Evolutionary conservation across 495 filamentous ascomycete genomes (phyloP), one percentile per base, ranked within the genome.

Genomic region (Annulohypoxylon nitens): DNA sequence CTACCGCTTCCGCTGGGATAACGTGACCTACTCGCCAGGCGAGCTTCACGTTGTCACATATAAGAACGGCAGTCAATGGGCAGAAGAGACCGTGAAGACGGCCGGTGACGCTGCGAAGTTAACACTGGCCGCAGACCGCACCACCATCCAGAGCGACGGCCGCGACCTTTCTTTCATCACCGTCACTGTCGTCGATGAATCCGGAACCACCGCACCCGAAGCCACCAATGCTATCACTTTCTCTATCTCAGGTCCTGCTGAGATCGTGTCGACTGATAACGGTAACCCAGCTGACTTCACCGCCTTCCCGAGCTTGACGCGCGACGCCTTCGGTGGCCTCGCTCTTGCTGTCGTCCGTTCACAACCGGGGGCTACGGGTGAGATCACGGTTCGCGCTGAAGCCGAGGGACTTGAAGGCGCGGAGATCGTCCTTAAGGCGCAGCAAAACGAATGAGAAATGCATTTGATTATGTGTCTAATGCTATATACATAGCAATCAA

Each of bases 1-100:
- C 6, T 85, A 83, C 58, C 82, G 85, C 11, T 85, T 86, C 65
- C 79, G 84, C 0, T 87, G 84, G 85, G 83, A 87, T 41, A 62
- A 81, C 4, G 78, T 87, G 0, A 74, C 68, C 0, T 87, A 86
- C 58, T 64, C 79, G 51, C 74, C 84, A 4, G 84, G 84, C 25
- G 78, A 86, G 20, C 39, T 87, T 4, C 74, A 62, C 10, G 85
- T 84, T 4, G 80, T 83, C 8, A 72, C 81, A 6, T 86, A 84
- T 54, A 84, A 83, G 70, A 75, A 78, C 16, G 83, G 82, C 4
- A 62, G 47, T 7, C 37, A 67, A 58, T 87, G 85, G 84, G 83
- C 82, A n/a, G 72, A 57, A 4, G 81, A 79, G 3, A 80, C 79
- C 3, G 75, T 72, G 14, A 75, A 67, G 23, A 87, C 83, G 0